Base-by-base conservation (phyloP, 1,284 basidiomycete genomes). In the Cerrena zonata region DNA sequence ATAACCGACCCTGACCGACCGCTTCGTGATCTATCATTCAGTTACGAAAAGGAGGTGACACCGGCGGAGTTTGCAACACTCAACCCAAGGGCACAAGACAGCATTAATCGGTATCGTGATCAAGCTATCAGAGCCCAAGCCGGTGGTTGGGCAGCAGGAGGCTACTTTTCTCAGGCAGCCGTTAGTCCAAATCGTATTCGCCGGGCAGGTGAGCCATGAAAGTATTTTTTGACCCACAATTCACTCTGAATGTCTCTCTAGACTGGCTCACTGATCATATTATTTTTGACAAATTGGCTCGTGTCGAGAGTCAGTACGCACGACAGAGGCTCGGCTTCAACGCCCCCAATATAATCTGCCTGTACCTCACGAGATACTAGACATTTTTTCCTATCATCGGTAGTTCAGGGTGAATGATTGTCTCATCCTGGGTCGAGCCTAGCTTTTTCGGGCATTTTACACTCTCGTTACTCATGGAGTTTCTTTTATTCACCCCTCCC, bases 251-350 rank as follows among this genome's bases (percentile, higher is more conserved):
- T 15, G 30, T 34, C 30, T 34, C 15, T 15, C 7, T 42, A 87
- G 88, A 89, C 61, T 89, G 86, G 86, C 73, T 90, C 18, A 76
- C 84, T 43, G 86, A 89, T 52, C 75, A 77, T 50, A 69, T 77
- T 25, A 87, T 73, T 64, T 88, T 90, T 56, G 86, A 90, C 50
- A 73, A 75, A n/a, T 59, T 91, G 50, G 54, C 58, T 15, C 76
- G 73, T 59, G n/a, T n/a, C n/a, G 78, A 84, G 56, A 82, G 87
- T 56, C 60, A 60, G 4, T 90, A 89, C 58, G 69, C 75, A 1
- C 58, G 68, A 34, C 62, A 69, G 10, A 75, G 86, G 11, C 77
- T 91, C 27, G 88, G 88, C 0, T 91, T 79, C 66, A 74, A 73
- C 48, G 88, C 88, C 1, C 80, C 87, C 2, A 90, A 91, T 61